Evolutionary conservation across 2,329 filamentous ascomycete genomes (phyloP), one percentile per base, ranked within the genome.

Genomic region (Fusarium musae): DNA sequence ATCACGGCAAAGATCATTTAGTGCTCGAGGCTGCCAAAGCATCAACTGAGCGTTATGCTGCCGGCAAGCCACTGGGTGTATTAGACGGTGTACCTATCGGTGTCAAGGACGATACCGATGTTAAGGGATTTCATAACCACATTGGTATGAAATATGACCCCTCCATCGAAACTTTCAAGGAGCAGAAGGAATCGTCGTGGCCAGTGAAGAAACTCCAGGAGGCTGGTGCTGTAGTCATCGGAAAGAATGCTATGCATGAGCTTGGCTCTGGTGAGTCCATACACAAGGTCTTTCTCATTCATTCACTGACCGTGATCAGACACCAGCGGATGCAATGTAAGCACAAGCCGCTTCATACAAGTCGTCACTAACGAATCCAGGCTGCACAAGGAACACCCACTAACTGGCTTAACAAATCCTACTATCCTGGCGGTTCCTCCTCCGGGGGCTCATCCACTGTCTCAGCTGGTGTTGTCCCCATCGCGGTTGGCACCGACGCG

Each of bases 51-150:
- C 87, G 95, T 50, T 97, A 93, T 81, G 89, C 89, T 65, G 84
- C 87, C 21, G 92, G 93, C 0, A 87, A 87, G 69, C 87, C 91
- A 1, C 81, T 94, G 21, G 87, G 93, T 17, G 83, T 93, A 9
- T 84, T 97, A 12, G 95, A 97, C 77, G 95, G 95, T 17, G 90
- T 97, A 2, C 95, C 94, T 0, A 88, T 97, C 54, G 93, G 92
- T 0, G 89, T 96, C 76, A 97, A 97, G 83, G 94, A 97, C 78
- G 94, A 97, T 78, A 87, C 92, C 21, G 87, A 92, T 72, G 84
- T 95, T 37, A 86, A 89, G 72, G 93, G 93, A 19, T 95, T 94
- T 79, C 87, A 89, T 57, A 89, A 87, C 70, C 92, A 90, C 59
- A 83, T 88, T 53, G 94, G 93, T 28, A 91, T 92, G 77, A 87